A percentile compares a stretch with the other conserved stretches of the same genome.
Conservation (phyloP, 164 flowering plant species). For the Stephania yunnanensis region DNA sequence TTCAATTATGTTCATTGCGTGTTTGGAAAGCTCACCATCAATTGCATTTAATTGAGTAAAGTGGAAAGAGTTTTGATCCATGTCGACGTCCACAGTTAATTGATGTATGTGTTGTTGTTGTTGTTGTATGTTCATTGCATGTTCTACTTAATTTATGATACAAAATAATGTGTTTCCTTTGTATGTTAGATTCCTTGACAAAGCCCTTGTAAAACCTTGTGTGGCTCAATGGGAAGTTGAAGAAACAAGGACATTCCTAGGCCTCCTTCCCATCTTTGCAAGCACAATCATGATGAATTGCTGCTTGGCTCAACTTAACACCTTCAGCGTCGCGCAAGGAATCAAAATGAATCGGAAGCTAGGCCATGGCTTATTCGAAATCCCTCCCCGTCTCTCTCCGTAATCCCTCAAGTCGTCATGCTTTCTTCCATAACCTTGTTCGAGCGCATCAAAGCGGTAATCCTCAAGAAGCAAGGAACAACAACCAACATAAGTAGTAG, state of each 20-base stretch:
- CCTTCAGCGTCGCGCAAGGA: slow-evolving; percentile 31
- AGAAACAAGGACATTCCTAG: slow-evolving; percentile 22
- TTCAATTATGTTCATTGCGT: not conserved
- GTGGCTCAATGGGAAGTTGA: slow-evolving; percentile 21
- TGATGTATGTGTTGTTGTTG: no score
- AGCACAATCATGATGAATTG: slow-evolving; percentile 29
- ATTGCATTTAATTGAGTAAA: no score
- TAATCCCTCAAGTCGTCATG: slow-evolving; percentile 20
- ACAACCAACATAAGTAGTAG: not conserved
- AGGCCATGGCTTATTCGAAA: slow-evolving; percentile 12
- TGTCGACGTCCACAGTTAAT: no score
- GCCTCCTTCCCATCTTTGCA: slow-evolving; percentile 24
- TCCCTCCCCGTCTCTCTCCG: slow-evolving; percentile 28
- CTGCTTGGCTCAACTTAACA: slow-evolving; percentile 31
- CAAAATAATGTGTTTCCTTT: not conserved
- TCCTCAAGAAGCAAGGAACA: slow-evolving; percentile 4
- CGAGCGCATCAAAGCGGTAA: slow-evolving; percentile 6
- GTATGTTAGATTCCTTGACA: slow-evolving; percentile 6
- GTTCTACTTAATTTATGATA: not conserved
- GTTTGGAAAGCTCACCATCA: no score
- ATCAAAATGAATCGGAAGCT: slow-evolving; percentile 21
- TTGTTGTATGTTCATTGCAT: not conserved
- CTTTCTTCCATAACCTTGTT: slow-evolving; percentile 21
- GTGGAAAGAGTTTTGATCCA: no score
- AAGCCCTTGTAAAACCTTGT: not conserved